Evolutionary conservation across 2,329 filamentous ascomycete species (phyloP), one percentile per base, ranked within the genome.

Genomic region (Claviceps pusilla): DNA sequence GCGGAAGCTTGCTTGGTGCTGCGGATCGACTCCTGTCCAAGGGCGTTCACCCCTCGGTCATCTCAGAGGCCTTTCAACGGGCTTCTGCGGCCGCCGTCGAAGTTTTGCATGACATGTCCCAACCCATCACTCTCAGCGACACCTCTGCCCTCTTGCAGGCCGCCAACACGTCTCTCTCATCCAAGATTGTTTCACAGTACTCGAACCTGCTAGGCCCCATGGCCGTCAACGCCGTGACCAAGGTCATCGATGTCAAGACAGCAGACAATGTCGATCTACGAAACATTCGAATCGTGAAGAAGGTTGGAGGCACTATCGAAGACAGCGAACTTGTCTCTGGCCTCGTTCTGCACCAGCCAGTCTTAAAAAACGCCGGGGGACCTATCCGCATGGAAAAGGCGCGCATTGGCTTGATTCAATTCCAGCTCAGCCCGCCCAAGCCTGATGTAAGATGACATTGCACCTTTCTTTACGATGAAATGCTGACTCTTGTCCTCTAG

Each of bases 101-200:
- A 65, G 83, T 95, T 56, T 83, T 98, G 55, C 87, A 95, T 73
- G 86, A 88, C 61, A 98, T 98, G 88, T 95, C 91, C 64, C 86
- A 91, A 62, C 91, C 93, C 51, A 91, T 98, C 65, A 82, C 87
- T 59, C 81, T 98, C 57, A 82, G 79, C 67, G 93, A 98, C 70
- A 90, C 88, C 56, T 77, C 87, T 48, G 89, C 89, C 45, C 85
- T 98, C 58, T 83, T 97, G 60, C 94, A 97, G 77, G 93, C 93
- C 58, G 93, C 93, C 61, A 95, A 93, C 62, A 98, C 93, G 51
- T 95, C 93, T 42, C 82, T 98, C 54, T 96, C 90, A 51, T 97
- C 93, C 64, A 98, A 98, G 76, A 97, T 98, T 65, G 93, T 98
- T 58, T 93, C 91, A 56, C 91, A 97, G 73, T 90, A 98, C 72